Conservation (phyloP, 306 rosid genomes). For the Cucumis hystrix region DNA sequence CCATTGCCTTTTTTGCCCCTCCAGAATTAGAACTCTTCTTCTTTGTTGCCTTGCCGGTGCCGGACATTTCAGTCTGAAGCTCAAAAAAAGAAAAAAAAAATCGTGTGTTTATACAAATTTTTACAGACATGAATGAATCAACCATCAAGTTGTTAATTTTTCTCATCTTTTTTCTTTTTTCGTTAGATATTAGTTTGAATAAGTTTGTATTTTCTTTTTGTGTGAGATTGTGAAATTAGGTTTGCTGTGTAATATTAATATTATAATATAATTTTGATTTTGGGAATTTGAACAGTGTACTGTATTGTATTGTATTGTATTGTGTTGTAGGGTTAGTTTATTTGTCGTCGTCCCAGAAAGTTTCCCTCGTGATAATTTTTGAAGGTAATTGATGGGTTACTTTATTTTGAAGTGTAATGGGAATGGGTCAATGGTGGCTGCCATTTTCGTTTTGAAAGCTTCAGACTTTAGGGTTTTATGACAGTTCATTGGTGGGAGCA, state of each 20-base stretch:
- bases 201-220: not conserved
- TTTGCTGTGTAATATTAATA: not conserved
- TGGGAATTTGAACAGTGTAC: not conserved
- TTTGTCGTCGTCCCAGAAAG: not conserved
- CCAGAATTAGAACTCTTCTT: conserved; percentile 91
- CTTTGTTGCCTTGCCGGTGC: conserved; percentile 33
- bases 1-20: conserved; percentile 75
- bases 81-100: too few relatives aligned
- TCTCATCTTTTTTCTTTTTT: not conserved
- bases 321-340: not conserved
- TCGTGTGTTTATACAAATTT: not conserved
- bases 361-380: not conserved
- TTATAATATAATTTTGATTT: not conserved
- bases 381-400: not conserved
- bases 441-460: not conserved
- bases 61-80: conserved; percentile 58
- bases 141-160: not conserved
- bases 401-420: not conserved
- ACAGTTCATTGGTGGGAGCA: not conserved
- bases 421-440: not conserved
- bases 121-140: not conserved
- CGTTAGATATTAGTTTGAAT: not conserved
- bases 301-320: not conserved
- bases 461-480: not conserved
- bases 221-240: not conserved